phyloP scores from a whole-genome alignment of 1,284 basidiomycete genomes.

The Cutaneotrichosporon dermatis region DNA sequence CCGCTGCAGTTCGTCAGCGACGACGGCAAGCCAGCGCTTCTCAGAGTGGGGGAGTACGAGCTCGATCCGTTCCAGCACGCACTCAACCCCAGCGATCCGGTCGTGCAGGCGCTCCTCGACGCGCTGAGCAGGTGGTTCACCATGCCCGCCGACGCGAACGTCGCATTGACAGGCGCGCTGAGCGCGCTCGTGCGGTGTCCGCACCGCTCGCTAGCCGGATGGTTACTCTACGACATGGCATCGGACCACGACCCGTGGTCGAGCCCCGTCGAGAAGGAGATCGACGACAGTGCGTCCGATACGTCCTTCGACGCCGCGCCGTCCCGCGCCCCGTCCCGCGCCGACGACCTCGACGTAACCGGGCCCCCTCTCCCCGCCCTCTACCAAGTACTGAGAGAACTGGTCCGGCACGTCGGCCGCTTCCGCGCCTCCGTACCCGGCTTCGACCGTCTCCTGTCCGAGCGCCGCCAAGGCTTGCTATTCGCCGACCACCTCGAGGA shows the following conservation, averaged over 20 bases:
- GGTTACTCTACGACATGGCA: constrained; percentile 55
- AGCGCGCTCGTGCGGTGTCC: constrained; percentile 75
- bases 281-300: constrained; percentile 3
- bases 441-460: constrained; percentile 78
- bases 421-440: constrained; percentile 51
- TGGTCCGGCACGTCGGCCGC: constrained; percentile 56
- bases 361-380: constrained; percentile 57
- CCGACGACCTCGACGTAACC: background rate
- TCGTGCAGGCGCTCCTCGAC: constrained; percentile 67
- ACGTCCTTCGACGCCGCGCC: constrained; percentile 8
- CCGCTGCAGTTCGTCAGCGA: constrained; percentile 23
- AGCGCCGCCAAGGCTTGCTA: constrained; percentile 80
- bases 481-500: constrained; percentile 92
- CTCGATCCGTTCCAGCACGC: constrained; percentile 52
- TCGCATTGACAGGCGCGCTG: constrained; percentile 78
- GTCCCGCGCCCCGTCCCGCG: constrained; percentile 3
- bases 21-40: constrained; percentile 20
- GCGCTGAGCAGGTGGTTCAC: constrained; percentile 72
- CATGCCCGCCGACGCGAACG: constrained; percentile 79
- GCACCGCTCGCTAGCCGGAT: constrained; percentile 77
- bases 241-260: no score
- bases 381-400: constrained; percentile 69
- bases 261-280: background rate
- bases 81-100: constrained; percentile 71
- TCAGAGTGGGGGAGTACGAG: constrained; percentile 18